Conservation (phyloP, 2,329 filamentous ascomycete species). For the Conoideocrella luteorostrata region DNA sequence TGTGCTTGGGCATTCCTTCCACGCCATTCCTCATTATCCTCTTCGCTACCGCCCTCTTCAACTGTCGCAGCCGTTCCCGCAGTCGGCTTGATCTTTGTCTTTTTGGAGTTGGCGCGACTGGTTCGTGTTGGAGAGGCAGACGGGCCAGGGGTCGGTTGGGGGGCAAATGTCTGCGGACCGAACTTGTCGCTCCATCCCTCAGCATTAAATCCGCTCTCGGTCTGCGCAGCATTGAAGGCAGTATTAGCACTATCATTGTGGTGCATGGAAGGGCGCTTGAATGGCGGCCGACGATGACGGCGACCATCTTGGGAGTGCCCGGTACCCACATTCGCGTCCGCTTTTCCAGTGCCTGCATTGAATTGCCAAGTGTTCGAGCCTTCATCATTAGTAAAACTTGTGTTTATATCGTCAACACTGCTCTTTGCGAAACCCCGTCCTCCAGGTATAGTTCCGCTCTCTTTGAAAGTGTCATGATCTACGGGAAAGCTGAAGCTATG, state of each 20-base stretch:
- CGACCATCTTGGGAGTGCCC: slow-evolving; percentile 35
- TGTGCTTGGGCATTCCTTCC: slow-evolving; percentile 26
- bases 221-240: slow-evolving; percentile 15
- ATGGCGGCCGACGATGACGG: slow-evolving; percentile 32
- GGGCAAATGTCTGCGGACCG: slow-evolving; percentile 47
- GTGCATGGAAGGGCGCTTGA: slow-evolving; percentile 20
- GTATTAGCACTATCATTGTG: slow-evolving; percentile 15
- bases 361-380: slow-evolving; percentile 41
- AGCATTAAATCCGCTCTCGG: slow-evolving; percentile 38
- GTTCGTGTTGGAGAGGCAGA: slow-evolving; percentile 40
- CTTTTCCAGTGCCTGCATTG: slow-evolving; percentile 38
- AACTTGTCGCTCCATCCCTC: slow-evolving; percentile 50
- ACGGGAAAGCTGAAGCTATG: slow-evolving; percentile 47
- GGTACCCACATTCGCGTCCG: slow-evolving; percentile 17
- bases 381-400: slow-evolving; percentile 49
- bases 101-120: slow-evolving; percentile 45
- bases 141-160: slow-evolving; percentile 31
- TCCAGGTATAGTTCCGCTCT: slow-evolving; percentile 12
- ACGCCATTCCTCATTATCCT: slow-evolving; percentile 29
- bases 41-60: slow-evolving; percentile 41
- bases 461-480: slow-evolving; percentile 34
- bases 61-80: slow-evolving; percentile 40
- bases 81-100: slow-evolving; percentile 50
- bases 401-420: slow-evolving; percentile 57
- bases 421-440: slow-evolving; percentile 38